Evolutionary conservation across 1,284 basidiomycete genomes (phyloP).

Genomic region (Ustilago sp.): DNA sequence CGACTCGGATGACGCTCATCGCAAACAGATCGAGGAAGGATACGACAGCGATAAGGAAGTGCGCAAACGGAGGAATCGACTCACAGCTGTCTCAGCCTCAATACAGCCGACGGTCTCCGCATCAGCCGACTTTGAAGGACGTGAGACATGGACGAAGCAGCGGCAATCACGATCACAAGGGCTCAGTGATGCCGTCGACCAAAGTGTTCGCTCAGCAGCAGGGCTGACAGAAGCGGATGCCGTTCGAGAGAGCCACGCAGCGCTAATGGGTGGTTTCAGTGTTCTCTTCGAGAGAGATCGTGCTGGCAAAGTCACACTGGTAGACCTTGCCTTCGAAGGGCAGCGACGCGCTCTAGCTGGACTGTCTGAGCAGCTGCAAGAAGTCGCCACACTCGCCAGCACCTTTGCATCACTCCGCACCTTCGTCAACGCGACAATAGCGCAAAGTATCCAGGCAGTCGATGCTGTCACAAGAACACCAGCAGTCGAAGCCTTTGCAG

Average conservation of each 20-base stretch:
- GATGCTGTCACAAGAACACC: slow-evolving; percentile 36
- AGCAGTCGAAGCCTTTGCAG: slow-evolving; percentile 44
- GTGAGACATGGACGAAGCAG: slow-evolving; percentile 17
- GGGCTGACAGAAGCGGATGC: slow-evolving; percentile 28
- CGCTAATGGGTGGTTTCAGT: slow-evolving; percentile 25
- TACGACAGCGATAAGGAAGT: slow-evolving; percentile 40
- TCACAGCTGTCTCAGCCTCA: slow-evolving; percentile 8
- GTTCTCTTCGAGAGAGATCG: slow-evolving; percentile 13
- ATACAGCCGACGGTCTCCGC: slow-evolving; percentile 21
- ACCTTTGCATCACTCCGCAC: slow-evolving; percentile 16
- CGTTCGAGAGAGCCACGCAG: slow-evolving; percentile 31
- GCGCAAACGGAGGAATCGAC: slow-evolving; percentile 19
- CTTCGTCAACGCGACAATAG: slow-evolving; percentile 19
- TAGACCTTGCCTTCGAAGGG: neutral
- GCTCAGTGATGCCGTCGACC: neutral
- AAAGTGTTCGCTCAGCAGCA: neutral
- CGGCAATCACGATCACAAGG: slow-evolving; percentile 6
- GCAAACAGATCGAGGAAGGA: slow-evolving; percentile 11
- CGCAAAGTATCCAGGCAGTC: slow-evolving; percentile 30
- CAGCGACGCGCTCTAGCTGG: neutral
- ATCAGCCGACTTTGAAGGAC: slow-evolving; percentile 12
- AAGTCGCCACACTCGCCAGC: slow-evolving; percentile 12
- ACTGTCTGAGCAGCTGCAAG: slow-evolving; percentile 26
- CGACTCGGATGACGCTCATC: slow-evolving; percentile 32
- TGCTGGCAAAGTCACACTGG: neutral